phyloP scores from a whole-genome alignment of 2,329 filamentous ascomycete genomes.

The Myriosclerotinia curreyana region DNA sequence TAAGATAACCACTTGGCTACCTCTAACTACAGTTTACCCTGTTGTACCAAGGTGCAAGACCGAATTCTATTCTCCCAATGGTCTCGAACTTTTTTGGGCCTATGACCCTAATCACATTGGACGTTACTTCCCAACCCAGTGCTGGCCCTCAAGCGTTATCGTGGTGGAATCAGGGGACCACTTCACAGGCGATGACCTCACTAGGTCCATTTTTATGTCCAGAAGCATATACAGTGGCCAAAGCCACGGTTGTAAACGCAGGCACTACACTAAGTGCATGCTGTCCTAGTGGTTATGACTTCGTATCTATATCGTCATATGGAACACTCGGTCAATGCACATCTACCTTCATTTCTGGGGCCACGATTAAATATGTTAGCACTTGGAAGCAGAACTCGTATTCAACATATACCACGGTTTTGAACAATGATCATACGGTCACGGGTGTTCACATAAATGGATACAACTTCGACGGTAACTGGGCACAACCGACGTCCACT shows the following conservation, averaged over 20 bases:
- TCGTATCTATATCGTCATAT: background rate
- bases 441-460: slow-evolving; percentile 16
- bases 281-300: slow-evolving; percentile 11
- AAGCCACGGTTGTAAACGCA: background rate
- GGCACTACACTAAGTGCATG: slow-evolving; percentile 8
- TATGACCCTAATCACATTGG: slow-evolving; percentile 14
- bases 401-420: background rate
- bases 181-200: background rate
- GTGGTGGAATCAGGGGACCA: slow-evolving; percentile 15
- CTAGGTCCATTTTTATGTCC: slow-evolving; percentile 19
- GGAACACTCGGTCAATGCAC: slow-evolving; percentile 10
- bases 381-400: background rate
- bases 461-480: slow-evolving; percentile 19
- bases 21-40: slow-evolving; percentile 19
- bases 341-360: background rate
- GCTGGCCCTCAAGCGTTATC: slow-evolving; percentile 7
- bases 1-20: slow-evolving; percentile 17
- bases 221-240: slow-evolving; percentile 6
- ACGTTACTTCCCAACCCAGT: background rate
- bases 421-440: background rate
- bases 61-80: background rate
- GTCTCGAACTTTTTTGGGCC: background rate
- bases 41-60: slow-evolving; percentile 3
- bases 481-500: background rate
- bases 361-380: slow-evolving; percentile 12